Evolutionary conservation across 2,329 filamentous ascomycete species (phyloP).

Genomic region (Zymoseptoria crescenta): DNA sequence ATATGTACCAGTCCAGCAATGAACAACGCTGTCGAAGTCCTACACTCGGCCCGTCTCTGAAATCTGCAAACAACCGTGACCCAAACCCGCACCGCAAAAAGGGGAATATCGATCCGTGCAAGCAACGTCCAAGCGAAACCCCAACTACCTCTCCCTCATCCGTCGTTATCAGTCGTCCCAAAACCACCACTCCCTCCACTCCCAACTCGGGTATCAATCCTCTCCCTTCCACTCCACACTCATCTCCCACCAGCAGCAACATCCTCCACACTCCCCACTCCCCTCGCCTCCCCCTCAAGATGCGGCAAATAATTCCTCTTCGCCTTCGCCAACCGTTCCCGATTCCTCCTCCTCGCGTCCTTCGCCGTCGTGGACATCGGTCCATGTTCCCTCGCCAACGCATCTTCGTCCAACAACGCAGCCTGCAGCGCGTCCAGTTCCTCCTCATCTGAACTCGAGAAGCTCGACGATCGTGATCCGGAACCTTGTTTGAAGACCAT

Average conservation of each 20-base stretch:
- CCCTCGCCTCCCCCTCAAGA: not conserved
- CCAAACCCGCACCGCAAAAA: no score
- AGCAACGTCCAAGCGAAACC: no score
- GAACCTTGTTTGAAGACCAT: conserved; percentile 49
- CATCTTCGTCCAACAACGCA: conserved; percentile 10
- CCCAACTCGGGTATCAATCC: no score
- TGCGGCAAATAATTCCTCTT: conserved; percentile 7
- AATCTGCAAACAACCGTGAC: no score
- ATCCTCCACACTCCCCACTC: not conserved
- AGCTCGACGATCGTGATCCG: conserved; percentile 35
- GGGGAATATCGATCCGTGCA: no score
- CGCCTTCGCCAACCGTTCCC: conserved; percentile 13
- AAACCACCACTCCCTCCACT: no score
- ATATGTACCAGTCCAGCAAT: no score
- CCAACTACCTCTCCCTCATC: no score
- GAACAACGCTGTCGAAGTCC: no score
- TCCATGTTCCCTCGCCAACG: conserved; percentile 12
- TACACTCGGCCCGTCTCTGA: no score
- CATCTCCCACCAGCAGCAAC: not conserved
- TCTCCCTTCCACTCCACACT: no score
- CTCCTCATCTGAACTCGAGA: conserved; percentile 52
- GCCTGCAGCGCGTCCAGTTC: conserved; percentile 41
- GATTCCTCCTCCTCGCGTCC: conserved; percentile 19
- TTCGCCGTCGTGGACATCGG: conserved; percentile 14
- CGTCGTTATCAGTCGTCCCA: no score